These are phyloP conservation scores for Niveomyces coronatus DNA, from an alignment of 2,329 filamentous ascomycete species.

Conservation along the genomic window DNA sequence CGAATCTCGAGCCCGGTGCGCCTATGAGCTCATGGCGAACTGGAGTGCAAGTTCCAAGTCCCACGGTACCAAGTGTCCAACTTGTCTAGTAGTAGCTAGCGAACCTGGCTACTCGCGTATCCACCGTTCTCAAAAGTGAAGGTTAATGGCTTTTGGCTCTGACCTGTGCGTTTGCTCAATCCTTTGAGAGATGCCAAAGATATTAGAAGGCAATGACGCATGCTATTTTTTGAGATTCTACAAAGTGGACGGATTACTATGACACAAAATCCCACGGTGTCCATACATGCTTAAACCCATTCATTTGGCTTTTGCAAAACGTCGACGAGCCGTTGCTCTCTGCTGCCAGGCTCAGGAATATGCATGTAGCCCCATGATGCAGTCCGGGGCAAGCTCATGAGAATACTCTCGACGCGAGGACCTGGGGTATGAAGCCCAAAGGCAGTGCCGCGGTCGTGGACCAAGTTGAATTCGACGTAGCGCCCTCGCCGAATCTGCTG, in stretches of 20 bases:
- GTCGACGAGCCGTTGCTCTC: constrained; percentile 73
- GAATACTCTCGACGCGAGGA: constrained; percentile 85
- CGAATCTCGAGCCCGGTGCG: too few relatives aligned
- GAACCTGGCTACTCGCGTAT: too few relatives aligned
- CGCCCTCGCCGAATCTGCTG: constrained; percentile 89
- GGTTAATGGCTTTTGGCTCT: too few relatives aligned
- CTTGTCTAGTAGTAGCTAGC: too few relatives aligned
- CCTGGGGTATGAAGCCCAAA: constrained; percentile 92
- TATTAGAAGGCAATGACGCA: not conserved
- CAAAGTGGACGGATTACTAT: not conserved
- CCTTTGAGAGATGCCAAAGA: too few relatives aligned
- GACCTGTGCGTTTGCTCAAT: too few relatives aligned
- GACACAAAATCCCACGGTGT: constrained; percentile 4
- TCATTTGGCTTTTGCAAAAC: constrained; percentile 55
- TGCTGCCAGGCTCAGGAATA: constrained; percentile 60
- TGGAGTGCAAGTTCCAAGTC: too few relatives aligned
- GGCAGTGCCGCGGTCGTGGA: constrained; percentile 89
- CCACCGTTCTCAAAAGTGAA: too few relatives aligned
- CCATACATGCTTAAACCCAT: constrained; percentile 59
- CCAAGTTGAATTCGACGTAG: constrained; percentile 97
- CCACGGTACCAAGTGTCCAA: too few relatives aligned
- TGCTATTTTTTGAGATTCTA: too few relatives aligned
- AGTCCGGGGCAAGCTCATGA: constrained; percentile 92
- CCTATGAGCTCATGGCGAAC: too few relatives aligned
- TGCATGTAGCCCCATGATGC: constrained; percentile 97